phyloP scores from a whole-genome alignment of 2,329 filamentous ascomycete genomes.

The Thielaviopsis ethacetica region DNA sequence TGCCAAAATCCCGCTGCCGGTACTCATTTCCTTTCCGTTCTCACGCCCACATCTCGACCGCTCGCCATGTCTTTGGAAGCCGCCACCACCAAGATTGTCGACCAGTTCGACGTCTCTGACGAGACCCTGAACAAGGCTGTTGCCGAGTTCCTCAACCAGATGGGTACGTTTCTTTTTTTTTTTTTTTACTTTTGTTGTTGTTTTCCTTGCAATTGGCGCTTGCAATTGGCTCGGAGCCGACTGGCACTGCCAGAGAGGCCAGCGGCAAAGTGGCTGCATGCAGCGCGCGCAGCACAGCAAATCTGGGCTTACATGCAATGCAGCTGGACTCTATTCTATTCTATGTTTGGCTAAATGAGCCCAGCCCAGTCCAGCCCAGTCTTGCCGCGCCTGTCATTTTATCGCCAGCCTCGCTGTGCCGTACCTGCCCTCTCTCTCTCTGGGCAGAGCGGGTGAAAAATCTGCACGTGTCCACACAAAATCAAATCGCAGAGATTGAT shows the following conservation, averaged over 20 bases:
- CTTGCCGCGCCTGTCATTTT: not conserved
- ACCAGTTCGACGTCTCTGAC: slow-evolving; percentile 71
- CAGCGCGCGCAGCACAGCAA: too few species aligned
- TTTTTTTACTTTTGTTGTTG: not conserved
- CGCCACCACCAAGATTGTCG: slow-evolving; percentile 65
- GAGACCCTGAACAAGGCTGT: slow-evolving; percentile 67
- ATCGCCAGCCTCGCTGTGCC: not conserved
- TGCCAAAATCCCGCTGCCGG: slow-evolving; percentile 35
- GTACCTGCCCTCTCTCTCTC: not conserved
- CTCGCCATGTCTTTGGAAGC: slow-evolving; percentile 46
- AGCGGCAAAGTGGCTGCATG: not conserved
- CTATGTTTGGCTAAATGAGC: not conserved
- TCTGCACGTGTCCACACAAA: not conserved
- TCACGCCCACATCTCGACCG: slow-evolving; percentile 35
- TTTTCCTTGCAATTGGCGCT: not conserved
- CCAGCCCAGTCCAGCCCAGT: not conserved
- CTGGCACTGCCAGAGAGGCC: too few species aligned
- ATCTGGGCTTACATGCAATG: too few species aligned
- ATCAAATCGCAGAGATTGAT: not conserved
- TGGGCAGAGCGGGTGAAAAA: not conserved
- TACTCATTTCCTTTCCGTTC: slow-evolving; percentile 28
- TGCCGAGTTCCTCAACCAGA: slow-evolving; percentile 70
- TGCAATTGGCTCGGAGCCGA: not conserved
- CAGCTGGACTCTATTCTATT: not conserved
- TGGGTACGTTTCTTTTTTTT: slow-evolving; percentile 35